Evolutionary conservation across 225 moss, liverwort and hornwort species (phyloP).

Genomic region (Asterella californica): DNA sequence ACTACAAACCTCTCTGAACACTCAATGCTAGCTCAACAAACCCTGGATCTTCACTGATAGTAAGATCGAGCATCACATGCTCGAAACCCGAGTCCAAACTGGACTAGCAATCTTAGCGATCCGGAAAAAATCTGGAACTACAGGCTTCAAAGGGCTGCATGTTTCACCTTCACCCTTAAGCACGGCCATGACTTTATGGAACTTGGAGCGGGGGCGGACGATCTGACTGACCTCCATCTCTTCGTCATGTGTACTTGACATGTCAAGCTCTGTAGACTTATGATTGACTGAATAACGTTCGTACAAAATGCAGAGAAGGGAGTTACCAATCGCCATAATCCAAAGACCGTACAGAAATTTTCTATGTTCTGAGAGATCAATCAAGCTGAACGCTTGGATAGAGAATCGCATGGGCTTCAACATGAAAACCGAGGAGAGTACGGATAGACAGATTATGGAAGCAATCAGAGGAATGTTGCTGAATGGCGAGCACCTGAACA

Average conservation of each 20-base stretch:
- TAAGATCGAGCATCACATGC: background rate
- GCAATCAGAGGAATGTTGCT: constrained; percentile 37
- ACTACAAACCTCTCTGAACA: background rate
- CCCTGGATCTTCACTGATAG: background rate
- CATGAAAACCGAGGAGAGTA: constrained; percentile 32
- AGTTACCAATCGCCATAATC: constrained; percentile 44
- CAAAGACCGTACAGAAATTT: constrained; percentile 39
- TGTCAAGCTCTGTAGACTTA: constrained; percentile 40
- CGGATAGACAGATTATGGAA: constrained; percentile 27
- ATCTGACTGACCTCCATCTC: constrained; percentile 26
- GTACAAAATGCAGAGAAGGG: constrained; percentile 36
- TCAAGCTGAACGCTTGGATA: constrained; percentile 36
- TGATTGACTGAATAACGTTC: constrained; percentile 45
- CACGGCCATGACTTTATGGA: constrained; percentile 24
- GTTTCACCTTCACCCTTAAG: constrained; percentile 36
- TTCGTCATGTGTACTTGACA: constrained; percentile 37
- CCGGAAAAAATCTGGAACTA: constrained; percentile 30
- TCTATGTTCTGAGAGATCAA: constrained; percentile 36
- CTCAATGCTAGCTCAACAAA: background rate
- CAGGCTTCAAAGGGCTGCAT: constrained; percentile 28
- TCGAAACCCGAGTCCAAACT: constrained; percentile 34
- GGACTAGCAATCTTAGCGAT: constrained; percentile 29
- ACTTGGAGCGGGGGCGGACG: constrained; percentile 14
- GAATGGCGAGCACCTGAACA: constrained; percentile 42
- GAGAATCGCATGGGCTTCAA: constrained; percentile 41